These are phyloP conservation scores for Saccharum hybrid DNA, from an alignment of 202 grass and related monocot species.

Conservation along the genomic window DNA sequence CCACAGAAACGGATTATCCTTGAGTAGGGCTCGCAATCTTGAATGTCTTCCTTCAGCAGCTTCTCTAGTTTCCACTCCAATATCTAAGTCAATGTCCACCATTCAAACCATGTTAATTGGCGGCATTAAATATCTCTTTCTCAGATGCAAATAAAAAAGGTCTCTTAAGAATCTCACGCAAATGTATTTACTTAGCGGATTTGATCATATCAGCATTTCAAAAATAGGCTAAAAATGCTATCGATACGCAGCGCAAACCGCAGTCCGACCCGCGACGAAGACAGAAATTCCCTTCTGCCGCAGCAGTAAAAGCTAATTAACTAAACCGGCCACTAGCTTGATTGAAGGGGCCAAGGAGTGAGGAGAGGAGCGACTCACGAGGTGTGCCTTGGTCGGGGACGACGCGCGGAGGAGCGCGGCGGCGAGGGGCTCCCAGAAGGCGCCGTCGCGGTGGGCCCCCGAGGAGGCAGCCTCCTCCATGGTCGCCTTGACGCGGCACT, in stretches of 20 bases:
- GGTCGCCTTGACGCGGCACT: slow-evolving; percentile 52
- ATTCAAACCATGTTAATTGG: not conserved
- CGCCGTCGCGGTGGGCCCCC: slow-evolving; percentile 15
- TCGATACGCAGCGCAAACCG: not conserved
- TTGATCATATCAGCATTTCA: not conserved
- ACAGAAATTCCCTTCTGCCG: not conserved
- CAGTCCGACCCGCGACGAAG: not conserved
- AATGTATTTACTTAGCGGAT: not conserved
- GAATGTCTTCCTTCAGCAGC: slow-evolving; percentile 48
- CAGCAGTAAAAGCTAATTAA: not conserved
- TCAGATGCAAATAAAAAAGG: not conserved
- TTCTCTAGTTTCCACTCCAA: slow-evolving; percentile 65
- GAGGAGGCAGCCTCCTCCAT: slow-evolving; percentile 55
- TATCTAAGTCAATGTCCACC: slow-evolving; percentile 40
- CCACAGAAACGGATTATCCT: slow-evolving; percentile 54
- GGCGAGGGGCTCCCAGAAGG: slow-evolving; percentile 55
- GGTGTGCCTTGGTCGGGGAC: slow-evolving; percentile 52
- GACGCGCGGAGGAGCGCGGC: slow-evolving; percentile 50
- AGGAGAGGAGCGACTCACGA: slow-evolving; percentile 39
- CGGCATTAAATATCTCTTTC: not conserved
- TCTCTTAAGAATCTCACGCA: not conserved
- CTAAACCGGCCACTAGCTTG: not conserved
- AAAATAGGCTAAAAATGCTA: not conserved
- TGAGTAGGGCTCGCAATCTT: slow-evolving; percentile 42
- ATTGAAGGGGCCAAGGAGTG: not conserved